Percentiles rank a stretch among this genome's conserved stretches.
Evolutionary conservation across 1,284 basidiomycete genomes (phyloP).

Genomic region (Ceratobasidium sp.): DNA sequence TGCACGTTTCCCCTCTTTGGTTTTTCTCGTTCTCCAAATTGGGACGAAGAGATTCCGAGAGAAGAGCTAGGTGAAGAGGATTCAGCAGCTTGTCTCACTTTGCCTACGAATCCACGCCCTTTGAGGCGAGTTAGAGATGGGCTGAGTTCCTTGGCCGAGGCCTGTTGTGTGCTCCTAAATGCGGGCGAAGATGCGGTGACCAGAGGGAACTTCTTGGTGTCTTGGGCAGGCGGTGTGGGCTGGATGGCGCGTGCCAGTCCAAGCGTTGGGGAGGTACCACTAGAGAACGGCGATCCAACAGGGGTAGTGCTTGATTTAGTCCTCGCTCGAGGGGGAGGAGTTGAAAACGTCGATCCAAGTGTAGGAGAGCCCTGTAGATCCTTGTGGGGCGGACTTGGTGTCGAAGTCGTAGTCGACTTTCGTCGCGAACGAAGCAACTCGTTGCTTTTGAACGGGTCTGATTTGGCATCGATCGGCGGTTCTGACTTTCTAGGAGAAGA

Average conservation of each 20-base stretch:
- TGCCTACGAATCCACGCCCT: slow-evolving; percentile 85
- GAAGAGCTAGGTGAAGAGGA: slow-evolving; percentile 6
- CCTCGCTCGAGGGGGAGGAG: slow-evolving; percentile 59
- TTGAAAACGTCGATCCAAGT: slow-evolving; percentile 51
- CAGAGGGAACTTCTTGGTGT: slow-evolving; percentile 58
- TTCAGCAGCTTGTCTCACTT: slow-evolving; percentile 69
- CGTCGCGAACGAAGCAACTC: slow-evolving; percentile 12
- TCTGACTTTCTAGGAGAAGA: slow-evolving; percentile 28
- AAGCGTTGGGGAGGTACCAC: slow-evolving; percentile 59
- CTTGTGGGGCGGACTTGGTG: slow-evolving; percentile 56
- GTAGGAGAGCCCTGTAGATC: slow-evolving; percentile 52
- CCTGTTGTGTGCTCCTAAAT: slow-evolving; percentile 65
- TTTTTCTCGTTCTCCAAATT: slow-evolving; percentile 48
- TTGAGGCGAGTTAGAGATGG: slow-evolving; percentile 85
- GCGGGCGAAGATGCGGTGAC: slow-evolving; percentile 65
- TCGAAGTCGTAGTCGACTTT: slow-evolving; percentile 42
- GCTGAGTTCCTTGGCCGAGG: slow-evolving; percentile 75
- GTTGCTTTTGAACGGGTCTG: slow-evolving; percentile 11
- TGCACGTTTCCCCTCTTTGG: slow-evolving; percentile 65
- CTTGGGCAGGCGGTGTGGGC: slow-evolving; percentile 60
- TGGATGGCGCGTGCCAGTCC: slow-evolving; percentile 71
- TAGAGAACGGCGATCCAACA: slow-evolving; percentile 42
- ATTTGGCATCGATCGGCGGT: background rate
- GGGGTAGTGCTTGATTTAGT: slow-evolving; percentile 28
- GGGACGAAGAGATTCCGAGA: slow-evolving; percentile 36